A percentile compares a stretch with the other conserved stretches of the same genome.
Conservation (phyloP, 1,139 yeast species). For the Pichia sp. region DNA sequence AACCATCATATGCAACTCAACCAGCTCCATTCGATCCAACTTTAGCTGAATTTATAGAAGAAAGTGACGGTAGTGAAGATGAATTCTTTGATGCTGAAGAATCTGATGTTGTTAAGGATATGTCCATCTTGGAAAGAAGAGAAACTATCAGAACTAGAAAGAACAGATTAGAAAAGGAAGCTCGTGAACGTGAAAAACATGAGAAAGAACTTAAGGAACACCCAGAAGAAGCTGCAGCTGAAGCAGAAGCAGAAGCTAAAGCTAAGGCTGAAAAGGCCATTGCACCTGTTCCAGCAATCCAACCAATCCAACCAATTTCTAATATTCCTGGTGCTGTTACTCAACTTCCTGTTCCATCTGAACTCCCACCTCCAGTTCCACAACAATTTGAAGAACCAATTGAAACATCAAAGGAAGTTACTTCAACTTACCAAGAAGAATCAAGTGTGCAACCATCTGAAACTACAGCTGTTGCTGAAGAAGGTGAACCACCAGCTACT, state of each 20-base stretch:
- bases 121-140: constrained; percentile 19
- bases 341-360: background rate
- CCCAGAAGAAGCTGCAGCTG: background rate
- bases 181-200: background rate
- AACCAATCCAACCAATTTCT: background rate
- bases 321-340: background rate
- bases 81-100: constrained; percentile 93
- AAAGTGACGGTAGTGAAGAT: constrained; percentile 71
- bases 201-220: background rate
- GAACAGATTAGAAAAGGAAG: background rate
- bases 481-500: background rate
- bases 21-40: constrained; percentile 21
- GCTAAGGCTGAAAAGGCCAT: background rate
- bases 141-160: constrained; percentile 15
- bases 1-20: constrained; percentile 15
- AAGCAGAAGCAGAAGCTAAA: background rate
- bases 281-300: background rate
- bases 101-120: constrained; percentile 47
- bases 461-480: background rate
- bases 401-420: background rate
- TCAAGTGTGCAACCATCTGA: constrained; percentile 5
- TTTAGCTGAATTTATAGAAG: constrained; percentile 36
- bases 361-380: constrained; percentile 10
- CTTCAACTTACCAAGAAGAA: background rate
- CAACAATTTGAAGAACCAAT: background rate